A percentile compares a stretch with the other conserved stretches of the same genome.
Evolutionary conservation across 495 filamentous ascomycete genomes (phyloP).

Genomic region (Penicillium lividum): DNA sequence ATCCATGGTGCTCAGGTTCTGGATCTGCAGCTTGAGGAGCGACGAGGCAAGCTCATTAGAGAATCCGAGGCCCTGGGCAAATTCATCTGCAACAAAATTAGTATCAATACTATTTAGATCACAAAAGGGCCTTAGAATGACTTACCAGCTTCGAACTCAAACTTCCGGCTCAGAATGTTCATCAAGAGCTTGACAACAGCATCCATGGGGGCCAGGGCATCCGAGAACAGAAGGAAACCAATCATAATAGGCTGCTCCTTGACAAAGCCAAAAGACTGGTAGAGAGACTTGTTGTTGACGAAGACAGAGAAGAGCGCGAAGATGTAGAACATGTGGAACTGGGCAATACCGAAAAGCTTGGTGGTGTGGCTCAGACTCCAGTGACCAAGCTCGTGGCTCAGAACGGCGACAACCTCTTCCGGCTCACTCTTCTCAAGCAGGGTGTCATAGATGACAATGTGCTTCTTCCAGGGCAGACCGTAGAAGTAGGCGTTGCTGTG

Average conservation of each 20-base stretch:
- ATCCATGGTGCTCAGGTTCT: constrained; percentile 98
- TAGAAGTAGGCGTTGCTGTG: constrained; percentile 99
- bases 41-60: constrained; percentile 79
- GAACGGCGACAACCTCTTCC: constrained; percentile 89
- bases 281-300: constrained; percentile 90
- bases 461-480: constrained; percentile 98
- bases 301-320: constrained; percentile 96
- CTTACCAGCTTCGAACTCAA: constrained; percentile 92
- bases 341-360: constrained; percentile 83
- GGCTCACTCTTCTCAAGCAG: constrained; percentile 91
- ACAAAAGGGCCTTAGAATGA: constrained; percentile 6
- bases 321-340: constrained; percentile 93
- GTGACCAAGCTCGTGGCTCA: constrained; percentile 94
- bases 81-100: constrained; percentile 56
- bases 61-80: constrained; percentile 84
- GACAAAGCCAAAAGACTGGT: constrained; percentile 86
- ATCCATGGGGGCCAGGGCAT: constrained; percentile 88
- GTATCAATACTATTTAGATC: neutral
- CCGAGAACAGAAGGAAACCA: constrained; percentile 94
- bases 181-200: constrained; percentile 88
- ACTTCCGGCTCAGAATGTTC: constrained; percentile 91
- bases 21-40: constrained; percentile 95
- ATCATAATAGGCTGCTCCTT: constrained; percentile 88
- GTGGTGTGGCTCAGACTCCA: constrained; percentile 96
- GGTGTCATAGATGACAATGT: constrained; percentile 98